Conservation (phyloP, 371 early-diverging fungal genomes). For the Nosema muscidifuracis region DNA sequence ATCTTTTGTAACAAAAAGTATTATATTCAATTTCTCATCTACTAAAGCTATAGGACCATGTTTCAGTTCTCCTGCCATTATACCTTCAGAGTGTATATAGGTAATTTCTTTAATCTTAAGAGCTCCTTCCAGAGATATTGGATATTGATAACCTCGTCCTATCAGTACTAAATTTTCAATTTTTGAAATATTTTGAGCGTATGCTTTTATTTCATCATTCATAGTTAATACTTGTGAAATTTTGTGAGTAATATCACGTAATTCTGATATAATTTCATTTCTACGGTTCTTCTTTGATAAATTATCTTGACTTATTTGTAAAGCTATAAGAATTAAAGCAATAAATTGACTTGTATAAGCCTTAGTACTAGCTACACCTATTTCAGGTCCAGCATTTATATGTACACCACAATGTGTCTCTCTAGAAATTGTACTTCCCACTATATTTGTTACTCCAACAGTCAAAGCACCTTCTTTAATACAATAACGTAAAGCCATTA, state of each 20-base stretch:
- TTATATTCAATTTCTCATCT: conserved; percentile 88
- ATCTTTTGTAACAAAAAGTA: conserved; percentile 80
- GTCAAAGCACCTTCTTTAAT: conserved; percentile 87
- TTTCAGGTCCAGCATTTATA: conserved; percentile 97
- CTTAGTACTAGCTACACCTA: conserved; percentile 97
- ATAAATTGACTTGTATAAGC: conserved; percentile 96
- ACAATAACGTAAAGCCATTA: conserved; percentile 91
- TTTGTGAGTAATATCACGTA: conserved; percentile 75
- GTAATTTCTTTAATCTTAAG: conserved; percentile 95
- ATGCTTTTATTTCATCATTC: conserved; percentile 71
- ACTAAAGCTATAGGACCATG: conserved; percentile 97
- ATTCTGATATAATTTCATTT: conserved; percentile 82
- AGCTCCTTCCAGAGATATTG: conserved; percentile 68
- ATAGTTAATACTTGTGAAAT: conserved; percentile 81
- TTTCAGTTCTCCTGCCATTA: conserved; percentile 96
- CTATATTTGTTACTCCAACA: conserved; percentile 96
- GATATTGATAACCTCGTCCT: conserved; percentile 77
- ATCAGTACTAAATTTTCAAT: conserved; percentile 83
- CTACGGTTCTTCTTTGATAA: conserved; percentile 75
- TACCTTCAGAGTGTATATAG: conserved; percentile 68
- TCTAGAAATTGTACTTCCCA: conserved; percentile 86
- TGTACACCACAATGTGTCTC: conserved; percentile 97
- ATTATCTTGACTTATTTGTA: conserved; percentile 73
- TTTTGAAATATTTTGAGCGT: conserved; percentile 71
- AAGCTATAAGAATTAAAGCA: conserved; percentile 91